Conservation (phyloP, 352 stramenopile species). For the Globisporangium acanthophoron region DNA sequence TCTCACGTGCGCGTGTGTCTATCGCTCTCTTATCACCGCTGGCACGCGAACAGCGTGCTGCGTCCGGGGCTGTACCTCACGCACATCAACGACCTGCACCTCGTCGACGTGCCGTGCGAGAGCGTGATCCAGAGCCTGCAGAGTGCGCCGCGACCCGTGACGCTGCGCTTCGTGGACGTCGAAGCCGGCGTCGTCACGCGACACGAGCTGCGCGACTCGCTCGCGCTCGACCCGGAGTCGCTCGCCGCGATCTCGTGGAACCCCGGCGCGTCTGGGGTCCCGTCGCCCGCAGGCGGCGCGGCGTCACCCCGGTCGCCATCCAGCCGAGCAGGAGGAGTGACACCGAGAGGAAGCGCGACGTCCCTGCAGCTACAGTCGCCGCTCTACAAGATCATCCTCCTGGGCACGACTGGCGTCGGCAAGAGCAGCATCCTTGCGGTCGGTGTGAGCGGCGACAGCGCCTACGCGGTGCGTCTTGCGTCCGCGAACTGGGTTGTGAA, state of each 20-base stretch:
- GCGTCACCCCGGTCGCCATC: constrained; percentile 4
- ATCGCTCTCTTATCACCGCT: neutral
- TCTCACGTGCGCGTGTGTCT: neutral
- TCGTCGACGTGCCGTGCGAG: constrained; percentile 58
- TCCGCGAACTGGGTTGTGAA: neutral
- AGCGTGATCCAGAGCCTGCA: constrained; percentile 65
- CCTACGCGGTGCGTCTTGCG: constrained; percentile 27
- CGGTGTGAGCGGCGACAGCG: constrained; percentile 43
- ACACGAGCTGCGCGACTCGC: constrained; percentile 60
- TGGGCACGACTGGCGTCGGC: constrained; percentile 70
- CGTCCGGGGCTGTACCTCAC: constrained; percentile 73
- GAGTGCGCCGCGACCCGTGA: constrained; percentile 45
- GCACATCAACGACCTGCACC: constrained; percentile 70
- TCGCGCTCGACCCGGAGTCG: constrained; percentile 35
- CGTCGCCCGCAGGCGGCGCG: constrained; percentile 4
- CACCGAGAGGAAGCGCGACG: neutral
- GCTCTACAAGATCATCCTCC: constrained; percentile 75
- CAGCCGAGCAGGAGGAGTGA: neutral
- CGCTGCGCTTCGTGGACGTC: constrained; percentile 67
- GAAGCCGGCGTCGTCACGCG: constrained; percentile 72
- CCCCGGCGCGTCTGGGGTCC: constrained; percentile 5
- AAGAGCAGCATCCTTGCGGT: constrained; percentile 77
- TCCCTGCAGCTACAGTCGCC: constrained; percentile 1
- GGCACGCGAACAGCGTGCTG: constrained; percentile 26
- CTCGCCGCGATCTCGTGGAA: constrained; percentile 13